Conservation (phyloP, 1,139 yeast genomes). For the Taphrina pruni region DNA sequence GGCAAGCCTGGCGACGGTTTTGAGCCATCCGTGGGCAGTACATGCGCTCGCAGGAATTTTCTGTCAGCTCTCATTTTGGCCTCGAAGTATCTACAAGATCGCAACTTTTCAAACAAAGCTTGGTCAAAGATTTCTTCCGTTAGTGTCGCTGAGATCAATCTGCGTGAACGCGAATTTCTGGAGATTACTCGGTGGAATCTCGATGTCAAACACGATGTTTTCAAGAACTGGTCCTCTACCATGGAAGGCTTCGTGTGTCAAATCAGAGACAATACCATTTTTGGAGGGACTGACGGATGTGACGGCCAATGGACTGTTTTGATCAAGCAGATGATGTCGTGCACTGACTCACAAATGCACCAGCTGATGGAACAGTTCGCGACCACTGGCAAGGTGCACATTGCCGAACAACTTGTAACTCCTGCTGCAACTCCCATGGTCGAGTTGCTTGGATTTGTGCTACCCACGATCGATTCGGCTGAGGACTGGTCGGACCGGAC, state of each 20-base stretch:
- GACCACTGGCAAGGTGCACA: not conserved
- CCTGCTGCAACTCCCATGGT: slow-evolving; percentile 28
- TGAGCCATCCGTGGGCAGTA: slow-evolving; percentile 24
- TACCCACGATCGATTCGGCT: not conserved
- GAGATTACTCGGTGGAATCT: slow-evolving; percentile 30
- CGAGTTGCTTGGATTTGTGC: not conserved
- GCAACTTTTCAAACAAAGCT: slow-evolving; percentile 69
- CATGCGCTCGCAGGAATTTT: slow-evolving; percentile 70
- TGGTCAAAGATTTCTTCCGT: slow-evolving; percentile 80
- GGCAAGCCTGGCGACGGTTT: not conserved
- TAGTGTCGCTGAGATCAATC: slow-evolving; percentile 57
- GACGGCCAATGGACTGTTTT: slow-evolving; percentile 18
- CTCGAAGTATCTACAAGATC: slow-evolving; percentile 74
- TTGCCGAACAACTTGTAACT: slow-evolving; percentile 8
- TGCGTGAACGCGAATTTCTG: slow-evolving; percentile 64
- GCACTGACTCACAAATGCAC: slow-evolving; percentile 7
- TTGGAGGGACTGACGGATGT: slow-evolving; percentile 21
- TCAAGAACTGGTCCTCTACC: slow-evolving; percentile 21
- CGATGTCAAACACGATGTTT: slow-evolving; percentile 20
- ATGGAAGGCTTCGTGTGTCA: slow-evolving; percentile 27
- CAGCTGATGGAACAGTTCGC: slow-evolving; percentile 11
- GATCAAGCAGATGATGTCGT: slow-evolving; percentile 9
- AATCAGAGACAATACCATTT: slow-evolving; percentile 23
- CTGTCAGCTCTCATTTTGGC: slow-evolving; percentile 71
- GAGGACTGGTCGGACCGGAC: not conserved